phyloP scores from a whole-genome alignment of 768 basidiomycete genomes.

The Rhodotorula toruloides region DNA sequence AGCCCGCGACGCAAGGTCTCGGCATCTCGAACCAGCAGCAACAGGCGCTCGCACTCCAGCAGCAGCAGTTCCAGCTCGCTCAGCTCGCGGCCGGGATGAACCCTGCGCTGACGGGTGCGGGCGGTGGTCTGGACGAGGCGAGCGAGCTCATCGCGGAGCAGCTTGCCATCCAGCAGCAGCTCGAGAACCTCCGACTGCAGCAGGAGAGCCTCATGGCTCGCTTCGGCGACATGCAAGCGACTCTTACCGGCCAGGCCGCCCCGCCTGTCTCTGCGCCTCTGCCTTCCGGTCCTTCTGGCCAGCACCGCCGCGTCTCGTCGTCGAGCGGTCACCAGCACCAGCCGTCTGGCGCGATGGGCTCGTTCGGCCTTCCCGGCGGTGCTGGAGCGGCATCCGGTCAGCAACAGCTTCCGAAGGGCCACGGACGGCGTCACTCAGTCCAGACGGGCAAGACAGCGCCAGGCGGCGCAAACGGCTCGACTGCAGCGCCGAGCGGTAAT shows the following conservation, averaged over 20 bases:
- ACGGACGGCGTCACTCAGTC: conserved; percentile 83
- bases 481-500: neutral
- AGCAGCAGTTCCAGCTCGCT: conserved; percentile 52
- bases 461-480: conserved; percentile 24
- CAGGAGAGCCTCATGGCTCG: conserved; percentile 86
- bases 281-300: neutral
- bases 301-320: conserved; percentile 8
- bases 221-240: conserved; percentile 72
- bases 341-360: conserved; percentile 33
- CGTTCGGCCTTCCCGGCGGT: conserved; percentile 23
- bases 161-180: conserved; percentile 85
- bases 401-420: conserved; percentile 44
- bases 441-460: conserved; percentile 57
- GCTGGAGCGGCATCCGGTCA: neutral
- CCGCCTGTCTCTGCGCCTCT: neutral
- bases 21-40: conserved; percentile 8
- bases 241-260: neutral
- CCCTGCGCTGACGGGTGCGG: neutral
- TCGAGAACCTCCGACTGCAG: conserved; percentile 82
- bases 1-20: too few species aligned
- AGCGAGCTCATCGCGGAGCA: conserved; percentile 89
- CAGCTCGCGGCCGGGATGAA: conserved; percentile 43
- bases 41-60: conserved; percentile 38
- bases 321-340: neutral
- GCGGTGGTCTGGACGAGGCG: conserved; percentile 14